Percentiles rank a stretch among this genome's conserved stretches.
Conservation (phyloP, 352 stramenopile species). For the Pythium aristosporum region DNA sequence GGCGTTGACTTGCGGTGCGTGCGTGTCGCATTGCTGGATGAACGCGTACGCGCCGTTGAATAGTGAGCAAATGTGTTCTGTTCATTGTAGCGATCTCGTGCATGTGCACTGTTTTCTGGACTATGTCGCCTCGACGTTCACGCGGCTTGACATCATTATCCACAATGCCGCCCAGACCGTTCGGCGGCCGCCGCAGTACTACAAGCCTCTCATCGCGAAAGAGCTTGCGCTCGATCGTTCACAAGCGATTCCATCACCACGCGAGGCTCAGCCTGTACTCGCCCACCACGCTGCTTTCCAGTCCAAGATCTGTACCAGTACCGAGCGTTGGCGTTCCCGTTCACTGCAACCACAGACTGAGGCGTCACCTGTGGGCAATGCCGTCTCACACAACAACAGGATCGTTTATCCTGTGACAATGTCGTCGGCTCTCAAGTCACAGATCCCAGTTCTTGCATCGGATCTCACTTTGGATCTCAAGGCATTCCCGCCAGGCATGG, state of each 20-base stretch:
- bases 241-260: slow-evolving; percentile 21
- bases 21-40: background rate
- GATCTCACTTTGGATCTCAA: slow-evolving; percentile 44
- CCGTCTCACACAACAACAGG: background rate
- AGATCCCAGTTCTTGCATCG: slow-evolving; percentile 67
- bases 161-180: slow-evolving; percentile 98
- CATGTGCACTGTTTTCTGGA: slow-evolving; percentile 93
- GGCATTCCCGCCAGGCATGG: slow-evolving; percentile 57
- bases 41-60: no score
- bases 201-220: slow-evolving; percentile 82
- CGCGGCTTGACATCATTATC: slow-evolving; percentile 94
- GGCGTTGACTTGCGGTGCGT: slow-evolving; percentile 89
- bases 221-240: slow-evolving; percentile 37
- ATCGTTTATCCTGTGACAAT: slow-evolving; percentile 2
- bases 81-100: slow-evolving; percentile 78
- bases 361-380: background rate
- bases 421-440: slow-evolving; percentile 74
- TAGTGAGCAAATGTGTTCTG: background rate
- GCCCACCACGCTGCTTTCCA: slow-evolving; percentile 41
- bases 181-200: slow-evolving; percentile 92
- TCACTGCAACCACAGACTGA: background rate
- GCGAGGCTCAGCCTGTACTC: slow-evolving; percentile 35
- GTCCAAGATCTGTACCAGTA: background rate
- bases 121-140: slow-evolving; percentile 71
- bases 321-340: background rate